Conservation (phyloP, 345 rosid species). For the Ailanthus altissimus region DNA sequence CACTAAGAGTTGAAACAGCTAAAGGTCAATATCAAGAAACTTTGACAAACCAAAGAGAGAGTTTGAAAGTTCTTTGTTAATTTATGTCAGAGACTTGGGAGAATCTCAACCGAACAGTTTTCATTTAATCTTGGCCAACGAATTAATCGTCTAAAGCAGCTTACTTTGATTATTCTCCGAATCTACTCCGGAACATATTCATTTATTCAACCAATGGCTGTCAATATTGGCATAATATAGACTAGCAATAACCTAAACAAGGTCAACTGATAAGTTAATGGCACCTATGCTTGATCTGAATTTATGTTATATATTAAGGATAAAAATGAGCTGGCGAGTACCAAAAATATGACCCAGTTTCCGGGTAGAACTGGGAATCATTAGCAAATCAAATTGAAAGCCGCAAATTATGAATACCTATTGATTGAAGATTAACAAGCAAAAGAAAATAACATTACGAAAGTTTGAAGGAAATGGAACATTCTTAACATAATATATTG, state of each 20-base stretch:
- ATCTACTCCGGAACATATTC: too few species aligned
- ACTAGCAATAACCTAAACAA: not conserved
- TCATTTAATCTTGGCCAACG: not conserved
- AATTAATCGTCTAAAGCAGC: not conserved
- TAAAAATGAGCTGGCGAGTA: not conserved
- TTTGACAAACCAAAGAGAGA: not conserved
- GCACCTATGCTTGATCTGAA: not conserved
- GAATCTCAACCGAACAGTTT: not conserved
- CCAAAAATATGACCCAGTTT: not conserved
- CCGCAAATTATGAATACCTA: not conserved
- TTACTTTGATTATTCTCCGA: not conserved
- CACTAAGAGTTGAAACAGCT: not conserved
- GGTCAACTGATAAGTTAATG: not conserved
- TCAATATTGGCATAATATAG: not conserved
- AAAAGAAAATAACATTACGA: too few species aligned
- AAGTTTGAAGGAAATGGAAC: conserved; percentile 12
- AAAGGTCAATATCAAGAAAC: not conserved
- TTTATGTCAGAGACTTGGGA: not conserved
- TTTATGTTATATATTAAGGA: not conserved
- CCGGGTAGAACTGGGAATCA: not conserved
- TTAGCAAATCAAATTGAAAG: not conserved
- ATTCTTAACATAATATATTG: not conserved
- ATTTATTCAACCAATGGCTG: not conserved
- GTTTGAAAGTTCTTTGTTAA: conserved; percentile 1
- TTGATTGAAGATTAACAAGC: not conserved